Evolutionary conservation across 1,139 yeast genomes (phyloP), one percentile per base, ranked within the genome.

Genomic region (Suhomyces bolitotheri): DNA sequence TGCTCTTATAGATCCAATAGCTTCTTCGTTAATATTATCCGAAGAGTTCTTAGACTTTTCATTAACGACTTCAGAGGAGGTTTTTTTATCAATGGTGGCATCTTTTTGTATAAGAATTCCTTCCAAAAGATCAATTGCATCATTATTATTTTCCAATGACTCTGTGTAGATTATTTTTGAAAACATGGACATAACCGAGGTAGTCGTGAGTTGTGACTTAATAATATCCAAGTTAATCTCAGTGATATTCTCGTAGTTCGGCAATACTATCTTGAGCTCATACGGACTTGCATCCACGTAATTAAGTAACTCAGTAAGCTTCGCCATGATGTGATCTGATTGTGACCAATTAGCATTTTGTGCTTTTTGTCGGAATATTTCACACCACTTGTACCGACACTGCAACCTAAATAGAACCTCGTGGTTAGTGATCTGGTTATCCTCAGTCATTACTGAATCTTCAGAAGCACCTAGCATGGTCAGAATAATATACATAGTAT

Each of bases 181-280:
- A 54, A 88, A 86, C 17, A 82, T 73, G 0, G 84, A 66, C 29
- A 85, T 71, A 0, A 88, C 86, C 13, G 79, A 73, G 10, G 82
- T 64, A 25, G 84, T 82, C 1, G 88, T 80, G 12, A 81, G 63
- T 47, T 87, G 90, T 2, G 78, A 67, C 27, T 69, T 70, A 4
- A 87, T 70, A 8, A 77, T 70, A 1, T 66, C 63, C 4, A 60
- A 36, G 25, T 75, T 78, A 3, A 90, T 60, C 1, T 68, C 65
- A 3, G 89, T 82, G n/a, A 92, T 75, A 39, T 73, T 65, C 3
- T 71, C 62, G 49, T 73, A 81, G 48, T 83, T 85, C 2, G 76
- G 64, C 41, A 55, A 50, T 5, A 27, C 11, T 2, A 49, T 29
- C 3, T 4, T 45, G 39, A 12, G 59, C 36, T 8, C 29, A 33